A percentile compares a stretch with the other conserved stretches of the same genome.
phyloP scores from a whole-genome alignment of 345 rosid genomes.

The Corchorus capsularis region DNA sequence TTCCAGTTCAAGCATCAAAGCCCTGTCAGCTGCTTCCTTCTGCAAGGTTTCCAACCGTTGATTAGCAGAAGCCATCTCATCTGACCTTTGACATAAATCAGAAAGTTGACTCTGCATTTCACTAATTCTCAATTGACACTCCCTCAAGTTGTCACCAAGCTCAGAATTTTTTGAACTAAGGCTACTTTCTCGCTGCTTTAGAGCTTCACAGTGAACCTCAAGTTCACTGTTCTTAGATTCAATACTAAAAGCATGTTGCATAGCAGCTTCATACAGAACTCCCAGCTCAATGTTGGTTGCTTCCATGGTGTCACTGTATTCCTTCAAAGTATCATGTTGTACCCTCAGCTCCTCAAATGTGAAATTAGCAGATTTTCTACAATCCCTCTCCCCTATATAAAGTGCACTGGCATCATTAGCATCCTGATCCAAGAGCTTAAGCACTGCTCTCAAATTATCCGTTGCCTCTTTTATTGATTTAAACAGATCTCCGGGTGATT shows the following conservation, averaged over 20 bases:
- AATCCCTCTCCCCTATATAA: constrained; percentile 45
- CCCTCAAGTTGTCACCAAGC: constrained; percentile 45
- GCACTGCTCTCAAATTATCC: constrained; percentile 52
- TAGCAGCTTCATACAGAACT: constrained; percentile 61
- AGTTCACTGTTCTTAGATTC: constrained; percentile 50
- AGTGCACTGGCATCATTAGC: constrained; percentile 41
- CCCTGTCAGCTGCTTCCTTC: constrained; percentile 55
- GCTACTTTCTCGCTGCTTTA: constrained; percentile 41
- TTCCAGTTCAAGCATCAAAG: constrained; percentile 51
- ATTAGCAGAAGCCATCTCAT: constrained; percentile 40
- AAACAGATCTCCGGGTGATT: constrained; percentile 44
- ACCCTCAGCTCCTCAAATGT: constrained; percentile 45
- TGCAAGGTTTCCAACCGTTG: constrained; percentile 55
- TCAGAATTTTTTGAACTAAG: constrained; percentile 54
- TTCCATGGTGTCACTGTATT: constrained; percentile 51
- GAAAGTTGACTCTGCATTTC: constrained; percentile 63
- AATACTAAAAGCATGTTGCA: constrained; percentile 45
- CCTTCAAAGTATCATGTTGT: constrained; percentile 50
- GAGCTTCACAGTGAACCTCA: constrained; percentile 45
- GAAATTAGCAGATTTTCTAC: constrained; percentile 34
- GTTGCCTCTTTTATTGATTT: constrained; percentile 45
- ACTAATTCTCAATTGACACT: constrained; percentile 38
- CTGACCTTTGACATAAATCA: constrained; percentile 50
- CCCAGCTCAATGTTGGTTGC: constrained; percentile 56
- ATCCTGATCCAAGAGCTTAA: constrained; percentile 58